Evolutionary conservation across 2,329 filamentous ascomycete species (phyloP), one percentile per base, ranked within the genome.

Genomic region (Ceratocystis destructans): DNA sequence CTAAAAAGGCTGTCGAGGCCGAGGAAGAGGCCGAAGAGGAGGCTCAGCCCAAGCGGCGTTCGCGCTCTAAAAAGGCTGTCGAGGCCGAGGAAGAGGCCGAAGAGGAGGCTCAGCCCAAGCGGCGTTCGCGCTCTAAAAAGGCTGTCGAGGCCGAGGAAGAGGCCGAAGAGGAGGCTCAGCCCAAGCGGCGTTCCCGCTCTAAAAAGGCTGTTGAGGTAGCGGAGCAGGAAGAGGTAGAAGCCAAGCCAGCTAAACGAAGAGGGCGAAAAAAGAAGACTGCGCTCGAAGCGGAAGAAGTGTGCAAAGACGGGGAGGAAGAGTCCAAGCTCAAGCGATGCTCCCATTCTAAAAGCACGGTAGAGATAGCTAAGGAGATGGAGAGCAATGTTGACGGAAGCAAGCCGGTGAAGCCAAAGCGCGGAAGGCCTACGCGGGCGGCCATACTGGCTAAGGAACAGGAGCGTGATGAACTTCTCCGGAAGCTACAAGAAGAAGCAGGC

Each of bases 171-270:
- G 65, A 62, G 4, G 33, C 17, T 6, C 28, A 62, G 45, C 44
- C 31, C 1, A 55, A 57, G 37, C 55, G 62, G 25, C 46, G 46
- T 2, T 6, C 33, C 7, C 61, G 50, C 17, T 33, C 33, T 12
- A 48, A 59, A 20, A 57, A 61, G 28, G 25, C 37, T 8, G 50
- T 17, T 2, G 65, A 62, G 8, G 44, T 5, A 25, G 61, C 48
- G 25, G 61, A 48, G 33, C 10, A 57, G 33, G 61, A 62, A 59
- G 44, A 33, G 1, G 44, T 33, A 17, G 53, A 50, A n/a, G 62
- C 64, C 20, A 57, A 31, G 17, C 61, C 45, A 20, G 61, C 64
- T 17, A 67, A 67, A 45, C 66, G 55, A 17, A 25, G 59, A 22
- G 10, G 41, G 25, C 53, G 33, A 8, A 64, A 64, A 45, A 53